Base-by-base conservation (phyloP, 2,329 filamentous ascomycete species). In the Phialophora expanda region DNA sequence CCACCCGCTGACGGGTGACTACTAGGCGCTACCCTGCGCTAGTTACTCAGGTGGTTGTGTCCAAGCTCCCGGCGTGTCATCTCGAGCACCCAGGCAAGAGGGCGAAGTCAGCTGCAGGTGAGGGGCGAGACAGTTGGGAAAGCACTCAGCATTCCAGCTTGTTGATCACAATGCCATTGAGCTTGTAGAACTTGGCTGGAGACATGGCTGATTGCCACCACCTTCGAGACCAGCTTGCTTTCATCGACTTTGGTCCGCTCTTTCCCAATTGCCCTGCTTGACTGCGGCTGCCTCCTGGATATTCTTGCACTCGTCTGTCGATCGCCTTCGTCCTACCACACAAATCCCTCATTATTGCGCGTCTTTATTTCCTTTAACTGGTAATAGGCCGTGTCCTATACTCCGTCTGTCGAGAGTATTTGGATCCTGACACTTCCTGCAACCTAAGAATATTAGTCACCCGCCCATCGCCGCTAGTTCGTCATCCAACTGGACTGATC, bases 401-500 rank as follows among this genome's bases (percentile, higher is more conserved):
- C 4, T 17, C 14, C 17, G 12, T 41, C 17, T 17, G 24, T 24
- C 24, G 24, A 24, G 24, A 24, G 2, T 24, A n/a, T n/a, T 8
- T 44, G 38, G 17, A 44, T n/a, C 38, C 38, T 26, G 24, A 24
- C 48, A 14, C 48, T 14, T 51, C 48, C 22, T 26, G 48, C 48
- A 26, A 51, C 48, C 48, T 26, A 51, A 51, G 48, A 22, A 6
- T 26, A 14, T 51, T 51, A 51, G 48, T 51, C 48, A 51, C 24
- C 24, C 14, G 9, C 5, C 14, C 38, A 24, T 51, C 20, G 4
- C 7, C 24, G 20, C 12, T 30, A 32, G 28, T 32, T 20, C 24
- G 17, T 14, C 17, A 7, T 28, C 26, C 22, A 17, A 55, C 34
- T 55, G 53, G 53, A 6, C 28, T 17, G 28, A 14, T 20, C 26